Conservation (phyloP, 106 monocot genomes). For the Acorus gramineus region DNA sequence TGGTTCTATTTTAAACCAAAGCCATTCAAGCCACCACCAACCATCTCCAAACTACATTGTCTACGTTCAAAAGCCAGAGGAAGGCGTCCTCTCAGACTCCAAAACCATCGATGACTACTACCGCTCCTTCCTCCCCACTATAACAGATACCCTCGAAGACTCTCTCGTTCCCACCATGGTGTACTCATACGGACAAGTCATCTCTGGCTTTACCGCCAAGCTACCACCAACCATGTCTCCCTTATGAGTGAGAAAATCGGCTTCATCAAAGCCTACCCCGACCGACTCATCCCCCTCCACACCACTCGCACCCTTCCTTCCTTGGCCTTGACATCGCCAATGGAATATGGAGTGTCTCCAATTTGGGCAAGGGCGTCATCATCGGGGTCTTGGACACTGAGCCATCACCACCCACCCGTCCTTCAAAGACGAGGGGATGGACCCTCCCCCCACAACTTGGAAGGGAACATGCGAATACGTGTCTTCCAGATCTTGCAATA, state of each 20-base stretch:
- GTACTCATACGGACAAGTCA: conserved; percentile 30
- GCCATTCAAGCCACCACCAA: neutral
- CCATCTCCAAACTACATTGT: conserved; percentile 15
- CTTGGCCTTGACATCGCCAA: conserved; percentile 5
- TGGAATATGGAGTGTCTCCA: conserved; percentile 12
- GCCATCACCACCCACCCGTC: conserved; percentile 30
- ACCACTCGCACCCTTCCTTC: conserved; percentile 45
- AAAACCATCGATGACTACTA: conserved; percentile 20
- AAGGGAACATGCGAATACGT: conserved; percentile 3
- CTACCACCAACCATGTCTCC: conserved; percentile 28
- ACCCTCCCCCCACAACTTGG: conserved; percentile 36
- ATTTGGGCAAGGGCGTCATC: conserved; percentile 35
- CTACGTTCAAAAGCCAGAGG: conserved; percentile 8
- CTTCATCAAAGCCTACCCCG: conserved; percentile 19
- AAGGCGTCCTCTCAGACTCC: neutral
- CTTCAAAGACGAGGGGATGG: conserved; percentile 25
- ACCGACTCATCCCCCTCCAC: conserved; percentile 4
- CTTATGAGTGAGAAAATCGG: conserved; percentile 16
- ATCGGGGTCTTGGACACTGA: conserved; percentile 46
- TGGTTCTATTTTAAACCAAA: no score
- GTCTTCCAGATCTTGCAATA: no score
- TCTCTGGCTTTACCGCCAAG: conserved; percentile 38
- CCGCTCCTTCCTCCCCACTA: conserved; percentile 20
- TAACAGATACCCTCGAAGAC: neutral
- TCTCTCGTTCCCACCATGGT: conserved; percentile 12